Conservation (phyloP, 2,329 filamentous ascomycete genomes). For the Thelonectria discophora region DNA sequence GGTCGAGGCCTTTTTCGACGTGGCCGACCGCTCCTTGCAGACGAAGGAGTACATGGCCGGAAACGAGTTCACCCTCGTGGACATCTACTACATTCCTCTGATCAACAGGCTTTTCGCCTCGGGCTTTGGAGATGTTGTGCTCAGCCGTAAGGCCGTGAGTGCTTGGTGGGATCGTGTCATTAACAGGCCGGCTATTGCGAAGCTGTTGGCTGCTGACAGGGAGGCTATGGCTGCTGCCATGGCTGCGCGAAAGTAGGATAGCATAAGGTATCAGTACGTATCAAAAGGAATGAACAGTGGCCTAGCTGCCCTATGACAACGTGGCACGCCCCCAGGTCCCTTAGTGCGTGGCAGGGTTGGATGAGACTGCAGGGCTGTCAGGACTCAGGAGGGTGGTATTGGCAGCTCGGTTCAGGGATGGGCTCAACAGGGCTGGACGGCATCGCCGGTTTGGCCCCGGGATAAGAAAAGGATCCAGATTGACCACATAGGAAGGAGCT, state of each 20-base stretch:
- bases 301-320: no score
- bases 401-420: no score
- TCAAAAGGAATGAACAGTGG: not conserved
- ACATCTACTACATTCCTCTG: constrained; percentile 59
- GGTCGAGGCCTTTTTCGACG: constrained; percentile 54
- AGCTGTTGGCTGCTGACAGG: constrained; percentile 42
- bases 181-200: constrained; percentile 49
- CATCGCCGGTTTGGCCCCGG: no score
- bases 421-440: no score
- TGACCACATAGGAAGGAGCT: no score
- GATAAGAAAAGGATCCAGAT: no score
- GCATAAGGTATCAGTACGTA: constrained; percentile 22
- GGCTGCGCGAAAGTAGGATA: not conserved
- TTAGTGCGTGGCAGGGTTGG: no score
- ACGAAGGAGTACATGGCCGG: constrained; percentile 56
- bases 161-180: constrained; percentile 54
- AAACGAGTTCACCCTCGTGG: constrained; percentile 52
- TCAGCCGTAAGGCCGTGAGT: constrained; percentile 48
- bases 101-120: constrained; percentile 53
- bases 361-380: no score
- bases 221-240: constrained; percentile 28
- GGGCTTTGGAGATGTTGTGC: constrained; percentile 50
- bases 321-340: no score
- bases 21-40: constrained; percentile 52
- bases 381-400: no score